phyloP scores from a whole-genome alignment of 352 stramenopile genomes.

The Phytophthora hybrid region DNA sequence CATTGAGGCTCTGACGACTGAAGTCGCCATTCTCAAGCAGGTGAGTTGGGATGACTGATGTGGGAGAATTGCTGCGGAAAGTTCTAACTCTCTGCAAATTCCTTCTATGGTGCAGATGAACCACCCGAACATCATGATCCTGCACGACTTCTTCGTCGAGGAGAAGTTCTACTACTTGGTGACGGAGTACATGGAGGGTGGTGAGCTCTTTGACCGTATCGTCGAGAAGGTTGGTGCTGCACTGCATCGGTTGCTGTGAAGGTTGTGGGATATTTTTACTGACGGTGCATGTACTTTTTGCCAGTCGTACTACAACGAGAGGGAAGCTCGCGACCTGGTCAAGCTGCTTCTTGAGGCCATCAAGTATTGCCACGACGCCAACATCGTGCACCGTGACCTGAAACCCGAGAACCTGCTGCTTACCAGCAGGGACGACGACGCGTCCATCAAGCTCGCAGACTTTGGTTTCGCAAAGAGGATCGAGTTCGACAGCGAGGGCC shows the following conservation, averaged over 20 bases:
- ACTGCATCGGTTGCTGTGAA: neutral
- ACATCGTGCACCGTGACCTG: slow-evolving; percentile 87
- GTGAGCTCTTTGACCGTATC: slow-evolving; percentile 89
- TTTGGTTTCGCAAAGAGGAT: slow-evolving; percentile 91
- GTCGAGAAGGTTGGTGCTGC: slow-evolving; percentile 75
- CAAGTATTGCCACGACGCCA: slow-evolving; percentile 89
- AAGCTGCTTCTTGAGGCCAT: slow-evolving; percentile 89
- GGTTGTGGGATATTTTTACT: slow-evolving; percentile 20
- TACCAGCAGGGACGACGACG: slow-evolving; percentile 83
- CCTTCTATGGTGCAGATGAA: slow-evolving; percentile 68
- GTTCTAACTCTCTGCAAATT: slow-evolving; percentile 13
- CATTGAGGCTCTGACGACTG: slow-evolving; percentile 87
- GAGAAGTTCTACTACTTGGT: slow-evolving; percentile 98
- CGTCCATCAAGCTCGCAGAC: slow-evolving; percentile 88
- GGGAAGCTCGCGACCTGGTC: slow-evolving; percentile 86
- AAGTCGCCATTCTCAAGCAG: slow-evolving; percentile 89
- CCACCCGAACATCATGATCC: slow-evolving; percentile 93
- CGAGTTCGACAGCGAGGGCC: slow-evolving; percentile 71
- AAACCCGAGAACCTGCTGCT: slow-evolving; percentile 89
- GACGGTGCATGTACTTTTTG: slow-evolving; percentile 11
- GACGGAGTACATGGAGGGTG: slow-evolving; percentile 97
- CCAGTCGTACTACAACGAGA: slow-evolving; percentile 91
- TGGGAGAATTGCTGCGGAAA: neutral
- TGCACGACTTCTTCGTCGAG: slow-evolving; percentile 95
- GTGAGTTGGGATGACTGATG: slow-evolving; percentile 22